Base-by-base conservation (phyloP, 495 filamentous ascomycete genomes). In the Recurvomyces mirabilis region DNA sequence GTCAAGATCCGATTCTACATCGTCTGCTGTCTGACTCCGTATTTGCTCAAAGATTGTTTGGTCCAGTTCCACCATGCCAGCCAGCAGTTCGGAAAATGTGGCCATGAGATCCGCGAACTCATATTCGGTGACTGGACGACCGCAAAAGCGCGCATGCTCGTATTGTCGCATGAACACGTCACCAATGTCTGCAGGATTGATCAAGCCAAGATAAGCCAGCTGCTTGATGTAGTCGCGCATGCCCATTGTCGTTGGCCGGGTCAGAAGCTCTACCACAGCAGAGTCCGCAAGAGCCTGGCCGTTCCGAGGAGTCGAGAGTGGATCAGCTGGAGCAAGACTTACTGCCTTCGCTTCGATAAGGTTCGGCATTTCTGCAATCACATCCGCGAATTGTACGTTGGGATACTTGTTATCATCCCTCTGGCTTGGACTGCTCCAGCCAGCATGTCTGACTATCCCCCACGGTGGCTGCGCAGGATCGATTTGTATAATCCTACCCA, bases 281-380 rank as follows among this genome's bases (percentile, higher is more conserved):
- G 78, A 70, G 49, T 78, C 75, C 0, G 75, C 73, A 2, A 70
- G 43, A 15, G 54, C 43, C 3, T 48, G 17, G 21, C 49, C 46
- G 15, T 38, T 43, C 6, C 12, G 14, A 4, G 30, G 22, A 21
- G 23, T 17, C 9, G 23, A 38, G 3, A 29, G 31, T 3, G 69
- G 67, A 50, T 87, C 80, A 0, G 70, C 62, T 0, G 83, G 83
- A 1, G 85, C 85, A 29, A 91, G 69, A 0, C 86, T 82, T 11
- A 91, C 78, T 5, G 87, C 91, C 63, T 87, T 87, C 0, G 87
- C 88, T 62, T 98, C 91, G 45, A 98, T 87, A 18, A 98, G 69
- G 55, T 94, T 82, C 1, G 89, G 84, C 12, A 98, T 68, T 65
- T 96, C 93, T 15, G 69, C 66, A 11, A 98, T 73, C n/a, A 98